Conservation (phyloP, 2,329 filamentous ascomycete species). For the Calonectria montana region DNA sequence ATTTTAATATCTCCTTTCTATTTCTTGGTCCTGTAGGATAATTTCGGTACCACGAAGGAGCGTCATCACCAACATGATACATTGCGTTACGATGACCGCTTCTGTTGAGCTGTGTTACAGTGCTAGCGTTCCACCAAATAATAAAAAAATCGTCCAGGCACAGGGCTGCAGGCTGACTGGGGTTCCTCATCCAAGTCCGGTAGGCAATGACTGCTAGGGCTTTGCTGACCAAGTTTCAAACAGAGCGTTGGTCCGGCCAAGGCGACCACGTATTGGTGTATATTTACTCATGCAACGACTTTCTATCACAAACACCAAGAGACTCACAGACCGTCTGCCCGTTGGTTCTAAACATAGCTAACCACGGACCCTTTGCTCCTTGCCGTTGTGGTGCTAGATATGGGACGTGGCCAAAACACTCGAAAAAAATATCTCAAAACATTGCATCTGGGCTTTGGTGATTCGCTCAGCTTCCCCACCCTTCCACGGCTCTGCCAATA, state of each 20-base stretch:
- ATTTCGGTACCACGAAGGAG: too few species aligned
- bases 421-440: neutral
- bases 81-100: too few species aligned
- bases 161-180: neutral
- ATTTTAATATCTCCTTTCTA: neutral
- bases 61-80: too few species aligned
- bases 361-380: neutral
- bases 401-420: neutral
- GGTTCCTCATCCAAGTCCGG: neutral
- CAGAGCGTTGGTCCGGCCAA: neutral
- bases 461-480: neutral
- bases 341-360: neutral
- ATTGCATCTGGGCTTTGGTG: neutral
- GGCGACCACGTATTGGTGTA: neutral
- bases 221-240: neutral
- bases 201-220: neutral
- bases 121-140: neutral
- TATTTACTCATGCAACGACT: neutral
- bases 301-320: neutral
- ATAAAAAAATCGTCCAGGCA: neutral
- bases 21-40: neutral
- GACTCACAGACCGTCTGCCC: neutral
- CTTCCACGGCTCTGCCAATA: neutral
- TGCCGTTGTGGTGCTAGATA: neutral
- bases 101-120: too few species aligned